Conservation (phyloP, 2,329 filamentous ascomycete species). For the Talaromyces verruculosus region DNA sequence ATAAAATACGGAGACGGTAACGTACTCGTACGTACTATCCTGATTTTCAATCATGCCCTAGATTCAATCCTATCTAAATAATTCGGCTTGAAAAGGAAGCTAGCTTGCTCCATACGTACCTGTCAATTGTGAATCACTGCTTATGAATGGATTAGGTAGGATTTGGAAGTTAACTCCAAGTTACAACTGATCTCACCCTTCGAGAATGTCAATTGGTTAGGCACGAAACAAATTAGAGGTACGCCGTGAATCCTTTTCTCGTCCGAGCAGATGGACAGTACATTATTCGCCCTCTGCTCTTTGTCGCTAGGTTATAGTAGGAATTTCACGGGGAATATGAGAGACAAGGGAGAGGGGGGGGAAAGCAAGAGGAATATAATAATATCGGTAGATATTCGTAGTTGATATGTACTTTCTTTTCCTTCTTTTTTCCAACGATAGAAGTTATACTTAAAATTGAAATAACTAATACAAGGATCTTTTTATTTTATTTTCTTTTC, state of each 20-base stretch:
- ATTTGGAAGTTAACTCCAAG: constrained; percentile 6
- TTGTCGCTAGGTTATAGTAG: not conserved
- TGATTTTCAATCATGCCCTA: constrained; percentile 6
- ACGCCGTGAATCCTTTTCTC: not conserved
- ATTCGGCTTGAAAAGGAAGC: not conserved
- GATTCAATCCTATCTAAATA: constrained; percentile 1
- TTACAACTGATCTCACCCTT: not conserved
- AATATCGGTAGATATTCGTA: constrained; percentile 1
- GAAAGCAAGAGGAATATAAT: not conserved
- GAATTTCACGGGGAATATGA: not conserved
- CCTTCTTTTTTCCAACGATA: not conserved
- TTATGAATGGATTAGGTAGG: constrained; percentile 18
- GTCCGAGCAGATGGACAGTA: not conserved
- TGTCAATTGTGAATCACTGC: constrained; percentile 1
- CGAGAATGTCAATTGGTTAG: constrained; percentile 20
- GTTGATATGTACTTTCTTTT: not conserved
- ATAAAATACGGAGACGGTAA: constrained; percentile 6
- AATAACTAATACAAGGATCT: constrained; percentile 8
- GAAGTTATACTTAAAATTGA: not conserved
- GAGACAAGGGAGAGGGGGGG: not conserved
- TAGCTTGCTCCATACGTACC: constrained; percentile 10
- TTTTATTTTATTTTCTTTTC: constrained; percentile 7
- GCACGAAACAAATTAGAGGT: constrained; percentile 2
- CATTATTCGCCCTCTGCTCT: not conserved
- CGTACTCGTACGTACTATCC: not conserved